Evolutionary conservation across 2,329 filamentous ascomycete genomes (phyloP), one percentile per base, ranked within the genome.

Genomic region (Aureobasidium lini): DNA sequence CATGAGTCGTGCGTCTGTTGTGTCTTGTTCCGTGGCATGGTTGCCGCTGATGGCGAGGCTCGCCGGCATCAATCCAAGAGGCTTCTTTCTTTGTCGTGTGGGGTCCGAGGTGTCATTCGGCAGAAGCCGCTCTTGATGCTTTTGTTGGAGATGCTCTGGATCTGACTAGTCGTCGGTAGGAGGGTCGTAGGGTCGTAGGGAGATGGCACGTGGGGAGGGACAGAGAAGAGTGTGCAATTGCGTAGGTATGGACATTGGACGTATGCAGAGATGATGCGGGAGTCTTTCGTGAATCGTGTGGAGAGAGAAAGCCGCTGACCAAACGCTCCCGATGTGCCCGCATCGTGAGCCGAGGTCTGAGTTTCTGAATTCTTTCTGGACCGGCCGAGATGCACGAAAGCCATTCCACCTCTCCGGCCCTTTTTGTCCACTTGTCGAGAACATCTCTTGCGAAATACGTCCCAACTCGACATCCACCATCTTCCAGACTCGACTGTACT

Each of bases 1-100:
- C 76, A 73, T 31, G 76, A 72, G 60, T 78, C 73, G 66, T 79
- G 71, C 66, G 79, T 75, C 40, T 16, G 32, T 56, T 36, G 57
- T 48, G 56, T 23, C 23, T 23, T 57, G 59, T 28, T 64, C 18
- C 44, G 64, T 62, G 62, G 66, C 71, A 74, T 75, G 66, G 69
- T 68, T 62, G 62, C 65, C 59, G 54, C 47, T 57, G 37, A 54
- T 63, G 43, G 69, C 65, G 64, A 69, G 64, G 67, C 67, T 66
- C 68, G 68, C 65, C 64, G 72, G 70, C 72, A 75, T 75, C 66
- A 71, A 69, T 60, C 6, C 42, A 49, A 49, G 37, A 49, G n/a
- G 18, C 18, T n/a, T 39, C 40, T 23, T 54, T 18, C 50, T 43
- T 54, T 37, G 52, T 37, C 29, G 18, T 37, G 52, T 11, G 40